Evolutionary conservation across 441 rosid species (phyloP).

Genomic region (Bruguiera hainesii): DNA sequence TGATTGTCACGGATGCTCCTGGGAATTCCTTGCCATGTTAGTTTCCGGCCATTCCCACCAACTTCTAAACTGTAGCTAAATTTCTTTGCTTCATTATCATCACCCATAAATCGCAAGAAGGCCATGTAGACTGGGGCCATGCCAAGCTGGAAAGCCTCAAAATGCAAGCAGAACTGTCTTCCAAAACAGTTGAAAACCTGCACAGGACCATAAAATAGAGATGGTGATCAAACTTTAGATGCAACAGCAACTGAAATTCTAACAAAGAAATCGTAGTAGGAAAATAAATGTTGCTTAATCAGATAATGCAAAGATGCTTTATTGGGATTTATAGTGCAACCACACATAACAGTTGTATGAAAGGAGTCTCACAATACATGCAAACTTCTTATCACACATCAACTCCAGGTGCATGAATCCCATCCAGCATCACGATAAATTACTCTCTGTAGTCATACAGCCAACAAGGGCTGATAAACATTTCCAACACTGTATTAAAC

Average conservation of each 20-base stretch:
- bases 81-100: constrained; percentile 61
- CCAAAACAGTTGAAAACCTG: constrained; percentile 80
- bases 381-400: neutral
- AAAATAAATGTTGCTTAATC: neutral
- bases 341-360: neutral
- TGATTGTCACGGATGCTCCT: constrained; percentile 74
- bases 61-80: constrained; percentile 76
- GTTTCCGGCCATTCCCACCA: constrained; percentile 67
- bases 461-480: neutral
- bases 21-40: constrained; percentile 71
- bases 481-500: neutral
- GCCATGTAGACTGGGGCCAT: constrained; percentile 76
- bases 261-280: neutral
- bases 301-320: neutral
- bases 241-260: neutral
- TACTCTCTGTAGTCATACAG: neutral
- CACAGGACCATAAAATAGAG: neutral
- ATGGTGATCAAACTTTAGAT: neutral
- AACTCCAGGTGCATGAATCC: neutral
- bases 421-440: neutral
- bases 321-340: neutral
- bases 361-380: neutral
- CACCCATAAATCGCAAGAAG: constrained; percentile 80
- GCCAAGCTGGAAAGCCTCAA: constrained; percentile 74
- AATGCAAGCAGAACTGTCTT: constrained; percentile 67